Percentiles rank a stretch among this genome's conserved stretches.
phyloP scores from a whole-genome alignment of 345 rosid species.

The Nephelium lappaceum region DNA sequence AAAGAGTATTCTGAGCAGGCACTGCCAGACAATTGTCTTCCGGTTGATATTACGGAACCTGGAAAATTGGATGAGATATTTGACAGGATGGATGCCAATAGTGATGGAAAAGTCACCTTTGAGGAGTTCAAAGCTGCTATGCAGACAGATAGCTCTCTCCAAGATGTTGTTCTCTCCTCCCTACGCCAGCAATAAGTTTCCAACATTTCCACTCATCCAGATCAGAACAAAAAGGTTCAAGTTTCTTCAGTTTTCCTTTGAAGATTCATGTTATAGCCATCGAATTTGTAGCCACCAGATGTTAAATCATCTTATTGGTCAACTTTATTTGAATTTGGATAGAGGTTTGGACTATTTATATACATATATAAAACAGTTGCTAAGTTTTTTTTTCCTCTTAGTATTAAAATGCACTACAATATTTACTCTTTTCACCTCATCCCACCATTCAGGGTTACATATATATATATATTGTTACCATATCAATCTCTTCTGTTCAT shows the following conservation, averaged over 20 bases:
- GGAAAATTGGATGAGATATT: slow-evolving; percentile 71
- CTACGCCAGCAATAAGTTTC: slow-evolving; percentile 51
- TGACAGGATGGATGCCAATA: slow-evolving; percentile 66
- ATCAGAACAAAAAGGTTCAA: neutral
- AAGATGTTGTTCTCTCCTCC: slow-evolving; percentile 61
- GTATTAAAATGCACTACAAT: neutral
- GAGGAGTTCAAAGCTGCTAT: slow-evolving; percentile 76
- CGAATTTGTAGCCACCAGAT: slow-evolving; percentile 6
- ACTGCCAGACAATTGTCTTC: slow-evolving; percentile 71
- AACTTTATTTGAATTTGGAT: neutral
- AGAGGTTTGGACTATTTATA: neutral
- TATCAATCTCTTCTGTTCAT: too few species aligned
- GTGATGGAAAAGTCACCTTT: slow-evolving; percentile 65
- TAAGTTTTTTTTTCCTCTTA: too few species aligned
- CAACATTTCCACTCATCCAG: neutral
- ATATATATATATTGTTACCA: too few species aligned
- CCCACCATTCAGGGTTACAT: neutral
- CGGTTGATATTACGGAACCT: slow-evolving; percentile 54
- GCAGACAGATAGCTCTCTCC: slow-evolving; percentile 70
- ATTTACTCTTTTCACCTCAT: neutral
- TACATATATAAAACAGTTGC: neutral
- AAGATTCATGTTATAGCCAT: neutral
- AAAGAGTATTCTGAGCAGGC: slow-evolving; percentile 37
- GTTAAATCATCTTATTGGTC: neutral
- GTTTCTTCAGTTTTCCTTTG: neutral